Percentiles rank a stretch among this genome's conserved stretches.
These are phyloP conservation scores for Apiotrichum porosum DNA, from an alignment of 1,284 basidiomycete species.

Conservation along the genomic window DNA sequence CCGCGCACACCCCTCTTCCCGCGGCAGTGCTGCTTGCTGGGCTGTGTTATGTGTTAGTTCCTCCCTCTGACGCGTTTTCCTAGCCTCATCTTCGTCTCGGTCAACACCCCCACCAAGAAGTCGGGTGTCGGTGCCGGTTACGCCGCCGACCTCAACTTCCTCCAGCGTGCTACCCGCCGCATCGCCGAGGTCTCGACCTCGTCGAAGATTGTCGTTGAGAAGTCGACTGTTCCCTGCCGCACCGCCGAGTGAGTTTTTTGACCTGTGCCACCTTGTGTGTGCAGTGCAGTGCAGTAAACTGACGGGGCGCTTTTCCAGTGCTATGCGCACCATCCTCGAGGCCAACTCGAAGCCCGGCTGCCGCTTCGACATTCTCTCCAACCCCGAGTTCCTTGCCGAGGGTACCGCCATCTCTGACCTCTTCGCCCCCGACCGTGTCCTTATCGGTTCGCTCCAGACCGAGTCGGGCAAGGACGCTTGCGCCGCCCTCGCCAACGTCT, in stretches of 20 bases:
- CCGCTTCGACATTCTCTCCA: constrained; percentile 96
- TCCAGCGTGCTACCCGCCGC: constrained; percentile 90
- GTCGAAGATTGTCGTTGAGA: constrained; percentile 98
- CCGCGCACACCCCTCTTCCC: not conserved
- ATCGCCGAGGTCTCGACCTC: constrained; percentile 87
- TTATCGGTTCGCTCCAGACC: constrained; percentile 92
- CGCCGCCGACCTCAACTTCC: constrained; percentile 96
- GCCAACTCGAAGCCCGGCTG: constrained; percentile 90
- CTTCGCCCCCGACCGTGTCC: constrained; percentile 83
- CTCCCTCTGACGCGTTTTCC: too few relatives aligned
- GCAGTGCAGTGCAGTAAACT: too few relatives aligned
- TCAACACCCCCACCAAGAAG: constrained; percentile 98
- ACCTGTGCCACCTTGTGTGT: too few relatives aligned
- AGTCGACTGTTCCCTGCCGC: constrained; percentile 97
- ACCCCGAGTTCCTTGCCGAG: constrained; percentile 96
- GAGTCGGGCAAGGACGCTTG: constrained; percentile 78
- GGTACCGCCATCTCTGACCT: constrained; percentile 92
- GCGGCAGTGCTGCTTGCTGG: too few relatives aligned
- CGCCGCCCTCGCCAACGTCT: constrained; percentile 68
- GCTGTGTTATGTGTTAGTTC: too few relatives aligned
- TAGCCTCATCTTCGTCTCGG: constrained; percentile 56
- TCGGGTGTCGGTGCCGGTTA: constrained; percentile 93
- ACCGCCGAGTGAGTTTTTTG: constrained; percentile 67
- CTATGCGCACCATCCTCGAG: constrained; percentile 97
- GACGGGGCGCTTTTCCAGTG: constrained; percentile 41